A percentile compares a stretch with the other conserved stretches of the same genome.
Evolutionary conservation across 2,329 filamentous ascomycete genomes (phyloP).

Genomic region (Catunica adiposa): DNA sequence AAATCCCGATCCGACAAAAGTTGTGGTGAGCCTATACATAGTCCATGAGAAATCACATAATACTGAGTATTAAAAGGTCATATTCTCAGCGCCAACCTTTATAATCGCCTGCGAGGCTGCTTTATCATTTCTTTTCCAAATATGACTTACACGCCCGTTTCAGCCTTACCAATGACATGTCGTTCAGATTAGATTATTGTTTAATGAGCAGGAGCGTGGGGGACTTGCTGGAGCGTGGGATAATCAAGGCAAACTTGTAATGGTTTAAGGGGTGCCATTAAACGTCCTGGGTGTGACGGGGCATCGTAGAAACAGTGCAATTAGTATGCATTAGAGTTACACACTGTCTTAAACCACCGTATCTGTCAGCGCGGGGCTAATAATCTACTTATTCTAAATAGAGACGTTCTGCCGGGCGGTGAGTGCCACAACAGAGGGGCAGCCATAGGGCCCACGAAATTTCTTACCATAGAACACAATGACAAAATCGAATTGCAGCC

Average conservation of each 20-base stretch:
- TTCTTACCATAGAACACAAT: constrained; percentile 13
- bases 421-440: constrained; percentile 12
- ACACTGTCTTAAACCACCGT: constrained; percentile 4
- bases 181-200: constrained; percentile 8
- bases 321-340: background rate
- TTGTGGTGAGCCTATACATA: too few species aligned
- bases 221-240: constrained; percentile 9
- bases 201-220: constrained; percentile 11
- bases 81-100: too few species aligned
- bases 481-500: constrained; percentile 11
- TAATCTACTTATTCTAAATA: constrained; percentile 3
- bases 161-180: constrained; percentile 11
- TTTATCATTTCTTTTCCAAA: background rate
- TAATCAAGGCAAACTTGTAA: constrained; percentile 1
- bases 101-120: background rate
- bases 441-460: constrained; percentile 14
- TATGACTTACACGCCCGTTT: background rate
- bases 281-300: constrained; percentile 2
- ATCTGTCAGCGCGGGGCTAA: constrained; percentile 7
- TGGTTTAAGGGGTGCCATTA: constrained; percentile 3
- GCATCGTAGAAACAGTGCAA: constrained; percentile 1
- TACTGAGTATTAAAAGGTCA: too few species aligned
- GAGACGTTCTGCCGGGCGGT: constrained; percentile 14
- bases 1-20: too few species aligned
- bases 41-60: too few species aligned